Base-by-base conservation (phyloP, 129 eudicot genomes). In the Dittrichia graveolens region DNA sequence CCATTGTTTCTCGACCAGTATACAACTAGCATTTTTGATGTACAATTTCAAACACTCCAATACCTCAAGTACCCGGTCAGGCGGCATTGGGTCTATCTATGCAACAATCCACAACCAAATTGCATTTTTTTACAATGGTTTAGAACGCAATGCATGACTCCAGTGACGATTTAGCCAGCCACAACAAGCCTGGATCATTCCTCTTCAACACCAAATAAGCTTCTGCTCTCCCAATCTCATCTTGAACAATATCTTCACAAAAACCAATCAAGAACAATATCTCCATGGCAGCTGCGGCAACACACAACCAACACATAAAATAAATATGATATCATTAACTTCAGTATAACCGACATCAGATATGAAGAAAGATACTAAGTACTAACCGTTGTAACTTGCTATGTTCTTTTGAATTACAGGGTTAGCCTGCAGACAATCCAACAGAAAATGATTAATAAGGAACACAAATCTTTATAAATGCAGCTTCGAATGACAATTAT, bases 91-190 rank as follows among this genome's bases (percentile, higher is more conserved):
- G 31, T 24, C 31, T 24, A 24, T 24, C 31, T 61, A 16, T 45
- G 69, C 15, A 47, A 34, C 67, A 39, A 40, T 43, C 47, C 8
- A 37, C 61, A 67, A 24, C 54, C 37, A 41, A 38, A 42, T 39
- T 11, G 4, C n/a, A 24, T 14, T 68, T 7, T 13, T 64, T 19
- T 50, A 34, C 59, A 42, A 55, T 11, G 9, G 65, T 68, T 72
- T 84, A 81, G 72, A 47, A 84, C 48, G 83, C 80, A 69, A 85
- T 80, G 83, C 80, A 63, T 5, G 88, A 79, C 84, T 93, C 98
- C 5, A 93, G 82, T 65, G 90, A 82, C 39, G 95, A 87, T 78
- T 93, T 93, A 59, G 95, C 95, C 43, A 93, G 83, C 98, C 98
- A 93, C 79, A 87, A 69, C 74, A 90, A 71, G 14, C 92, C 98